Conservation (phyloP, 768 basidiomycete genomes). For the Trametes cinnabarina region DNA sequence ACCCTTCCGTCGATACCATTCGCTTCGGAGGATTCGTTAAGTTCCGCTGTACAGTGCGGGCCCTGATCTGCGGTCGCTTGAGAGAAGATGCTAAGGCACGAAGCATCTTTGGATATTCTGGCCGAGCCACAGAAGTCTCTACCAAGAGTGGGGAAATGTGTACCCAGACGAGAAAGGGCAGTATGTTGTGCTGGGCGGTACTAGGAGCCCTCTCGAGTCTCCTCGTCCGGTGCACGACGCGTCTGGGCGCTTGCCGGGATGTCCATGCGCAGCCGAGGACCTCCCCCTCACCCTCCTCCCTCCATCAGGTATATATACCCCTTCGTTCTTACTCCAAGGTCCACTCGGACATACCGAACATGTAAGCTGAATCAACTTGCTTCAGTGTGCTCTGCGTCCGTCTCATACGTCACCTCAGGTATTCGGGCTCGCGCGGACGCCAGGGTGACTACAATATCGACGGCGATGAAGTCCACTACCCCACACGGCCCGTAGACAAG, state of each 20-base stretch:
- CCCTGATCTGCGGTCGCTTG: not conserved
- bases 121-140: not conserved
- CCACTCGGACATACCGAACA: not conserved
- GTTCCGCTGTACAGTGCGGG: not conserved
- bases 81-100: not conserved
- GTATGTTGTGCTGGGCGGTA: too few relatives aligned
- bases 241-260: constrained; percentile 3
- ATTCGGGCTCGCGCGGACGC: constrained; percentile 23
- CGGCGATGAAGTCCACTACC: constrained; percentile 84
- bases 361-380: not conserved
- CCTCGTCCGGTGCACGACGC: constrained; percentile 1
- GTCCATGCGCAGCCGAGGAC: constrained; percentile 2
- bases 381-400: not conserved
- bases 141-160: not conserved
- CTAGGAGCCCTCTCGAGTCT: too few relatives aligned
- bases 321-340: not conserved
- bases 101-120: not conserved
- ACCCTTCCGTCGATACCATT: constrained; percentile 9
- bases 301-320: not conserved
- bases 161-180: not conserved
- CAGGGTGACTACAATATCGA: constrained; percentile 59
- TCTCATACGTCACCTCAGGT: constrained; percentile 13
- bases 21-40: not conserved
- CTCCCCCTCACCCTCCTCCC: not conserved
- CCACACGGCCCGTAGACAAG: constrained; percentile 96